Evolutionary conservation across 108 stramenopile species (phyloP), one percentile per base, ranked within the genome.

Genomic region (Cylindrotheca closterium): DNA sequence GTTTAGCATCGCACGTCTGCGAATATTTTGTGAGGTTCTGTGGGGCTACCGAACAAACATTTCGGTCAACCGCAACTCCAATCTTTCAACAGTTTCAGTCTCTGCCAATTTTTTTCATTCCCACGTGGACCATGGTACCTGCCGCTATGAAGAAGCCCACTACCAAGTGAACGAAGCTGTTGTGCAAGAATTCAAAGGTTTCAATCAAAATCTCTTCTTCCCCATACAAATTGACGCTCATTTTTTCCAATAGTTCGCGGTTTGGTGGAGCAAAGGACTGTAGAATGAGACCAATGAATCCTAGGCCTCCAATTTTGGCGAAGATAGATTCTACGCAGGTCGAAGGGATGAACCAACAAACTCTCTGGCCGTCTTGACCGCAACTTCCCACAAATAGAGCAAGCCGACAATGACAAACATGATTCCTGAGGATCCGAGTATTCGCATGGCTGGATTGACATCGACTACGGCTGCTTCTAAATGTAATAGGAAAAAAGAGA

Each of bases 141-240:
- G 65, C 63, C 24, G 61, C 58, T 4, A 54, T 50, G 58, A 79
- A 79, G 55, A 79, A 79, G 1, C 55, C 55, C 12, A 79, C 59
- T 15, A 73, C 78, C 34, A 74, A 73, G 57, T 79, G 48, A 55
- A 79, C 74, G 59, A 79, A 79, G 48, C 69, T 64, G 0, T 51
- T 63, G 27, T 79, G 78, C 19, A 75, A 26, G 49, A 75, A 75
- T 66, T 79, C 78, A 62, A 79, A 79, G 8, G 63, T 56, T 50
- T 79, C 78, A 32, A 79, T 15, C 29, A 79, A 32, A 3, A 79
- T 64, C 33, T 79, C 78, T 15, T 60, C 63, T 18, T 79, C 73
- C 0, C 73, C 73, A n/a, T 75, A 51, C 28, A 58, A 69, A 45
- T 63, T 58, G 24, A 65, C 67, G 3, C 61, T 63, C 3, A 77